These are phyloP conservation scores for Odonthalia washingtoniensis DNA, from an alignment of 31 red algal species.

Conservation along the genomic window DNA sequence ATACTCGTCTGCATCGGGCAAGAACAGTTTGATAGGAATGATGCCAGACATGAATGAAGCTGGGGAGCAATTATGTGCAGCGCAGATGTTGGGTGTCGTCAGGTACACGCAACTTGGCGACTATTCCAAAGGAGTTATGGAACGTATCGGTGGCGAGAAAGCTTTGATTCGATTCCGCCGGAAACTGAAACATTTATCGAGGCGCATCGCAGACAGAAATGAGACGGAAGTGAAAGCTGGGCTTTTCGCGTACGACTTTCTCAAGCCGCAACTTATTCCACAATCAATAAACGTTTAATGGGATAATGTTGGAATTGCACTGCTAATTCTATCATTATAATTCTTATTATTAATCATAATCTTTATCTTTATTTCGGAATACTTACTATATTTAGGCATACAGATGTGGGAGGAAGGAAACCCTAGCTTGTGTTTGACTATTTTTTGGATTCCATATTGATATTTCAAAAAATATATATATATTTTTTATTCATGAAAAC, in stretches of 20 bases:
- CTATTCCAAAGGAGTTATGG: background rate
- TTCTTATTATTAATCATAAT: background rate
- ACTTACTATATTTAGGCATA: no score
- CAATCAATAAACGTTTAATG: conserved; percentile 45
- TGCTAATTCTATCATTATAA: background rate
- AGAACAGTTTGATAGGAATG: conserved; percentile 3
- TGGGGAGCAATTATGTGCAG: conserved; percentile 14
- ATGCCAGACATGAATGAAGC: conserved; percentile 14
- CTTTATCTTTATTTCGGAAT: no score
- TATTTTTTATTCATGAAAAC: no score
- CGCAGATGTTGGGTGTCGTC: conserved; percentile 30
- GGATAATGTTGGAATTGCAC: background rate
- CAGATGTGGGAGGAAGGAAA: no score
- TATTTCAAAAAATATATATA: no score
- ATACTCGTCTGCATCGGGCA: background rate
- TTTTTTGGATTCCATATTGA: no score
- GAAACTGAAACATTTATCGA: background rate
- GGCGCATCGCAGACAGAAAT: conserved; percentile 25
- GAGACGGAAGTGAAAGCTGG: conserved; percentile 6
- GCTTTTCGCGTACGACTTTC: background rate
- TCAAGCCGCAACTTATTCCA: conserved; percentile 39
- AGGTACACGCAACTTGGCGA: conserved; percentile 35
- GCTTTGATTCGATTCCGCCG: conserved; percentile 3
- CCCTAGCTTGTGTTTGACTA: no score
- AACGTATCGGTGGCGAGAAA: background rate